phyloP scores from a whole-genome alignment of 2,329 filamentous ascomycete species.

The Fusarium aywerte region DNA sequence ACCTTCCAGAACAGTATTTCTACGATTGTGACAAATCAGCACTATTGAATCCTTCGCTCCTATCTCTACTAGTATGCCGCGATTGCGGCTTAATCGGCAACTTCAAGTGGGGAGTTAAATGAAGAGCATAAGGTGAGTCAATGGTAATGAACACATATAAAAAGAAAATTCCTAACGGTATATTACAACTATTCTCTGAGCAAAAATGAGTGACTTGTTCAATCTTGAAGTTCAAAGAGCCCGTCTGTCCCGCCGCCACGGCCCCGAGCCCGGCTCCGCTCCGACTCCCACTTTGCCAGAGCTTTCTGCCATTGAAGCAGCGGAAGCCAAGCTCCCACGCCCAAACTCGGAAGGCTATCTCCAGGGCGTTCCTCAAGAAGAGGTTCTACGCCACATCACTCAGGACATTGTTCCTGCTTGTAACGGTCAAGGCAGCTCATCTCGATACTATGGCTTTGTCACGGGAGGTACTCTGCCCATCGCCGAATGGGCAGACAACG shows the following conservation, averaged over 20 bases:
- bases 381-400: slow-evolving; percentile 56
- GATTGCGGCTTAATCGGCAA: slow-evolving; percentile 29
- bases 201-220: slow-evolving; percentile 45
- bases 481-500: slow-evolving; percentile 82
- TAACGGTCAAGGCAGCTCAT: slow-evolving; percentile 71
- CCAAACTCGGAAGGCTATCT: slow-evolving; percentile 49
- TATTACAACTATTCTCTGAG: background rate
- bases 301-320: slow-evolving; percentile 48
- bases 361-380: slow-evolving; percentile 44
- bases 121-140: background rate
- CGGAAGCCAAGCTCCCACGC: slow-evolving; percentile 55
- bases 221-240: slow-evolving; percentile 39
- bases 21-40: slow-evolving; percentile 1
- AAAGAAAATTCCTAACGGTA: background rate
- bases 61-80: slow-evolving; percentile 11
- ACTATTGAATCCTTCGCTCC: slow-evolving; percentile 5
- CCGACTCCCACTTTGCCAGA: slow-evolving; percentile 55
- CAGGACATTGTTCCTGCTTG: slow-evolving; percentile 66
- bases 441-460: slow-evolving; percentile 88
- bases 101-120: slow-evolving; percentile 16
- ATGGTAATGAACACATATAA: background rate
- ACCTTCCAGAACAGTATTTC: background rate
- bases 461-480: slow-evolving; percentile 84
- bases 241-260: slow-evolving; percentile 41
- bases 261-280: slow-evolving; percentile 13